phyloP scores from a whole-genome alignment of 768 basidiomycete genomes.

The Trichaptum fuscoviolaceum region DNA sequence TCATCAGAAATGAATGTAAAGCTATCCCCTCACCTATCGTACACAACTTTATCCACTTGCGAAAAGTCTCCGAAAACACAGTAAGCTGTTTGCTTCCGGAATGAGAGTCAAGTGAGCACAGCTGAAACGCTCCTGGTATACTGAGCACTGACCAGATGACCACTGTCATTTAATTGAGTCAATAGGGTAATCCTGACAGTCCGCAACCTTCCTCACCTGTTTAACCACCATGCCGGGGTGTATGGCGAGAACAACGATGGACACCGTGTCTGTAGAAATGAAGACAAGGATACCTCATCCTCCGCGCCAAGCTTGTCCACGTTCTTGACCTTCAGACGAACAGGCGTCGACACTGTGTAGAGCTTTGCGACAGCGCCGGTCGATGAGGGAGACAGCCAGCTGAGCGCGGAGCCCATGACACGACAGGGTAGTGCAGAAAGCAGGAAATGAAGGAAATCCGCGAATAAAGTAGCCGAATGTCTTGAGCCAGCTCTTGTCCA shows the following conservation, averaged over 20 bases:
- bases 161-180: slow-evolving; percentile 6
- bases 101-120: background rate
- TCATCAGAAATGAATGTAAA: slow-evolving; percentile 1
- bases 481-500: background rate
- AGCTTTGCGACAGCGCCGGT: background rate
- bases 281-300: slow-evolving; percentile 10
- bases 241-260: slow-evolving; percentile 16
- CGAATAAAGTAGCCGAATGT: background rate
- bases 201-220: slow-evolving; percentile 1
- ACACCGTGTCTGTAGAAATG: slow-evolving; percentile 15
- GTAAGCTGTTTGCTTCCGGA: slow-evolving; percentile 12
- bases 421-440: background rate
- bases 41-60: slow-evolving; percentile 11
- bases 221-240: slow-evolving; percentile 12
- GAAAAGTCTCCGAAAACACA: slow-evolving; percentile 16
- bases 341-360: background rate
- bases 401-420: background rate
- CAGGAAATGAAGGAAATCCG: slow-evolving; percentile 5
- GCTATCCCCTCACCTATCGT: slow-evolving; percentile 10
- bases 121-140: background rate
- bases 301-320: background rate
- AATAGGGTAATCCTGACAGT: background rate
- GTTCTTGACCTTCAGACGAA: background rate
- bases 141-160: slow-evolving; percentile 9
- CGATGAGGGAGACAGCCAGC: background rate